These are phyloP conservation scores for Crithidia thermophila DNA, from an alignment of 208 protist species.

Conservation along the genomic window DNA sequence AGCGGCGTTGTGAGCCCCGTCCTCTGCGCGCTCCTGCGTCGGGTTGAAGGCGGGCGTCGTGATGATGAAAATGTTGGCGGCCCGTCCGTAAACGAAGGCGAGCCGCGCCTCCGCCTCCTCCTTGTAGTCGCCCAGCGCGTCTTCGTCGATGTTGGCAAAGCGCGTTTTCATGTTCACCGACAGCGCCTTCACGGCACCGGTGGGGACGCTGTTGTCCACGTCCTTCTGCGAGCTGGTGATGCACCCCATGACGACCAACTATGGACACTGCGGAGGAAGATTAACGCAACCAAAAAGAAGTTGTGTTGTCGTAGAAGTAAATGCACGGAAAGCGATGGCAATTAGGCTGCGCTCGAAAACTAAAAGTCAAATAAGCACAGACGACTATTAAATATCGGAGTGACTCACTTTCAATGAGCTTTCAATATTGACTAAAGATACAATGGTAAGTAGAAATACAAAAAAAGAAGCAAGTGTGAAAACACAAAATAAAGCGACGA, in stretches of 20 bases:
- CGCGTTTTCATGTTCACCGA: constrained; percentile 22
- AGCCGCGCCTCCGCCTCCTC: constrained; percentile 21
- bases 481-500: too few relatives aligned
- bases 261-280: not conserved
- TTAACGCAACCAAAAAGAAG: too few relatives aligned
- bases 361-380: too few relatives aligned
- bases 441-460: too few relatives aligned
- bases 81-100: constrained; percentile 21
- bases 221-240: constrained; percentile 14
- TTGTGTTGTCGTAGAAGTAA: too few relatives aligned
- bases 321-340: too few relatives aligned
- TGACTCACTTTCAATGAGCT: too few relatives aligned
- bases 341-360: too few relatives aligned
- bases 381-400: too few relatives aligned
- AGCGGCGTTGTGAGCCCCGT: not conserved
- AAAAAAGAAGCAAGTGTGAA: too few relatives aligned
- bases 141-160: constrained; percentile 21
- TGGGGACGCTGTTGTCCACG: not conserved
- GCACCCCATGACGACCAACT: constrained; percentile 22
- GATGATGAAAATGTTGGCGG: constrained; percentile 31
- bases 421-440: too few relatives aligned
- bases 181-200: constrained; percentile 10
- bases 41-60: constrained; percentile 22
- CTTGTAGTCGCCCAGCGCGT: constrained; percentile 28
- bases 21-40: not conserved